Evolutionary conservation across 2,329 filamentous ascomycete genomes (phyloP).

Genomic region (Colletotrichum sublineola): DNA sequence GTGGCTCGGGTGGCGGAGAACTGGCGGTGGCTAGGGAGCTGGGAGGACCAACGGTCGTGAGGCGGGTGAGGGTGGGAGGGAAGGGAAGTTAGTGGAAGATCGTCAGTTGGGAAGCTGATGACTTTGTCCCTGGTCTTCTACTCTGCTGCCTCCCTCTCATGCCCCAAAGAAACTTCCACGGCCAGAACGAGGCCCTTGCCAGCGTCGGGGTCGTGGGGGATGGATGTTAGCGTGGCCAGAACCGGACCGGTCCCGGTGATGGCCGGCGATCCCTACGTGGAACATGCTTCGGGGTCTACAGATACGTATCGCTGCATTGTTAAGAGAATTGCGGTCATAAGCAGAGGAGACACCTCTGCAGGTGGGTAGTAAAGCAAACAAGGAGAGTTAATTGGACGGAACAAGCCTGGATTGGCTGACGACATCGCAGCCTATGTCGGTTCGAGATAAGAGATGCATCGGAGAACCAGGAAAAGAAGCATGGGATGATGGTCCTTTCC

Average conservation of each 20-base stretch:
- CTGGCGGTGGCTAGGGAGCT: slow-evolving; percentile 79
- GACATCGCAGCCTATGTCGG: slow-evolving; percentile 41
- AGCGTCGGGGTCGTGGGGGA: background rate
- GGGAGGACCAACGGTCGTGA: slow-evolving; percentile 64
- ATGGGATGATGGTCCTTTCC: slow-evolving; percentile 26
- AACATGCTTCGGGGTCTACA: slow-evolving; percentile 14
- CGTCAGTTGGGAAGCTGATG: background rate
- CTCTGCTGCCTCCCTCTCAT: background rate
- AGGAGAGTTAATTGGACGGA: slow-evolving; percentile 35
- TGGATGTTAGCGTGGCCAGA: slow-evolving; percentile 4
- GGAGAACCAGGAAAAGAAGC: slow-evolving; percentile 11
- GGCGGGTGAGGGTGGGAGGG: background rate
- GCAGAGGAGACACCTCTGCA: background rate
- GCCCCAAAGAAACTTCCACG: background rate
- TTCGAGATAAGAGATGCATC: slow-evolving; percentile 41
- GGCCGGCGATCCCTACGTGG: slow-evolving; percentile 3
- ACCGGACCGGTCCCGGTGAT: slow-evolving; percentile 17
- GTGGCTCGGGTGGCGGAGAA: slow-evolving; percentile 70
- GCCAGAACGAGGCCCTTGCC: background rate
- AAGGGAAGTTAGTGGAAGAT: background rate
- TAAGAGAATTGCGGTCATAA: slow-evolving; percentile 3
- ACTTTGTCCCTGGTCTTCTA: background rate
- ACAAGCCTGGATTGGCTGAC: slow-evolving; percentile 40
- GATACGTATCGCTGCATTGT: slow-evolving; percentile 3
- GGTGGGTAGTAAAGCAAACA: slow-evolving; percentile 12